Conservation (phyloP, 164 flowering plant species). For the Buxus sempervirens region DNA sequence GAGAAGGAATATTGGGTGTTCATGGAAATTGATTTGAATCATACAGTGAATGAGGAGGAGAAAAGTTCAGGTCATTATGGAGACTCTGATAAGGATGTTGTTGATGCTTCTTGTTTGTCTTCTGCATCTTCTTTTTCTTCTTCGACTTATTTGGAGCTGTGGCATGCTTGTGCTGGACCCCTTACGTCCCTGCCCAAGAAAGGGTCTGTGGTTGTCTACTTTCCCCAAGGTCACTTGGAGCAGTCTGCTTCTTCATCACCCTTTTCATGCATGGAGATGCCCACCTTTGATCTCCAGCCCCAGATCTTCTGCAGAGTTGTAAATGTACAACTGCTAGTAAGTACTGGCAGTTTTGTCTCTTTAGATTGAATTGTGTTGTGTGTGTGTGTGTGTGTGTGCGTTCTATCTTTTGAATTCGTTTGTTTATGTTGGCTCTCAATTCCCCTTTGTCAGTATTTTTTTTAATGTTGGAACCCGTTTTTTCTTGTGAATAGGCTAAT, state of each 20-base stretch:
- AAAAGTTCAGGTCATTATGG: slow-evolving; percentile 41
- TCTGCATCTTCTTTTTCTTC: slow-evolving; percentile 44
- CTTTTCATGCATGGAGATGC: slow-evolving; percentile 48
- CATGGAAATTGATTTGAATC: slow-evolving; percentile 95
- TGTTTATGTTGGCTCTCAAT: neutral
- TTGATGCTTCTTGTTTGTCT: slow-evolving; percentile 31
- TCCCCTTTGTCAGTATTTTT: neutral
- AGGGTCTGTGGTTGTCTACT: slow-evolving; percentile 82
- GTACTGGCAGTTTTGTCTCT: slow-evolving; percentile 16
- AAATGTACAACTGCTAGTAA: slow-evolving; percentile 75
- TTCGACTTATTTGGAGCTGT: slow-evolving; percentile 67
- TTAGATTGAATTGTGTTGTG: neutral
- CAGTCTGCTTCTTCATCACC: slow-evolving; percentile 55
- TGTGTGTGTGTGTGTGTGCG: no score
- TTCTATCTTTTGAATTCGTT: neutral
- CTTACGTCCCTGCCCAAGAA: slow-evolving; percentile 73
- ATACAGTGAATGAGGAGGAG: slow-evolving; percentile 54
- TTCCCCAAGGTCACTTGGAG: slow-evolving; percentile 94
- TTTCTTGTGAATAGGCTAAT: slow-evolving; percentile 56
- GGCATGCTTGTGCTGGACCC: slow-evolving; percentile 98
- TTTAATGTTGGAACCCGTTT: neutral
- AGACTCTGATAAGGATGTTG: slow-evolving; percentile 32
- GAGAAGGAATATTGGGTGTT: slow-evolving; percentile 21
- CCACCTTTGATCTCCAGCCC: slow-evolving; percentile 67
- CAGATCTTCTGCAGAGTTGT: slow-evolving; percentile 86